Conservation (phyloP, 2,329 filamentous ascomycete genomes). For the Penicillium sp. region DNA sequence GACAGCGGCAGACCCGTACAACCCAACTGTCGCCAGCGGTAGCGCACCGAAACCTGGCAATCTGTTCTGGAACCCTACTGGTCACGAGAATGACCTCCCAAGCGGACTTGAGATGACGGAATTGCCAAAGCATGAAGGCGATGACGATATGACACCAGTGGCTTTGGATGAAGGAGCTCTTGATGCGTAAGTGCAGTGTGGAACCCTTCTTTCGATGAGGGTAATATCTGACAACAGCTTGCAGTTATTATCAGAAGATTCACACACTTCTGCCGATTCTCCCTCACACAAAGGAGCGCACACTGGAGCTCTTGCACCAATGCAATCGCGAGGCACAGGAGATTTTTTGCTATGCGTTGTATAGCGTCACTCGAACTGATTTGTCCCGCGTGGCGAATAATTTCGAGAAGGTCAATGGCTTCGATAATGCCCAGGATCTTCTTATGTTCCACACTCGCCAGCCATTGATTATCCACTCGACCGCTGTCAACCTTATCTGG, state of each 20-base stretch:
- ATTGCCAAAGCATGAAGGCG: constrained; percentile 32
- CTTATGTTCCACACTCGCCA: constrained; percentile 42
- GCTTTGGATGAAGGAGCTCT: constrained; percentile 42
- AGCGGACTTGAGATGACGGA: constrained; percentile 35
- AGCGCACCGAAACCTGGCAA: constrained; percentile 37
- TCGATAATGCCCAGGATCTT: constrained; percentile 43
- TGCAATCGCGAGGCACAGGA: constrained; percentile 43
- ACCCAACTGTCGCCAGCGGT: constrained; percentile 39
- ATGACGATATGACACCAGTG: constrained; percentile 38
- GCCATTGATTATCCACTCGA: constrained; percentile 34
- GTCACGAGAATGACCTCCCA: constrained; percentile 34
- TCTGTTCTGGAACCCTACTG: constrained; percentile 40
- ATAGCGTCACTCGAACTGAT: constrained; percentile 42
- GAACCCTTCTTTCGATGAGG: background rate
- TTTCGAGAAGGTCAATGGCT: constrained; percentile 38
- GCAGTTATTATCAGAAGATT: constrained; percentile 44
- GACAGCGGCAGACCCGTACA: constrained; percentile 32
- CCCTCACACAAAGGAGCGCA: constrained; percentile 41
- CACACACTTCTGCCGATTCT: constrained; percentile 43
- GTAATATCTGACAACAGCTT: constrained; percentile 13
- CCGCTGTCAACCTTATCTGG: constrained; percentile 41
- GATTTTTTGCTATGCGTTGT: constrained; percentile 41
- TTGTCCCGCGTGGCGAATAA: constrained; percentile 33
- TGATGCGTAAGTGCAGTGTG: constrained; percentile 35
- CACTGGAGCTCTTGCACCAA: constrained; percentile 40